Conservation (phyloP, 83 land plant species). For the Thuja plicata region DNA sequence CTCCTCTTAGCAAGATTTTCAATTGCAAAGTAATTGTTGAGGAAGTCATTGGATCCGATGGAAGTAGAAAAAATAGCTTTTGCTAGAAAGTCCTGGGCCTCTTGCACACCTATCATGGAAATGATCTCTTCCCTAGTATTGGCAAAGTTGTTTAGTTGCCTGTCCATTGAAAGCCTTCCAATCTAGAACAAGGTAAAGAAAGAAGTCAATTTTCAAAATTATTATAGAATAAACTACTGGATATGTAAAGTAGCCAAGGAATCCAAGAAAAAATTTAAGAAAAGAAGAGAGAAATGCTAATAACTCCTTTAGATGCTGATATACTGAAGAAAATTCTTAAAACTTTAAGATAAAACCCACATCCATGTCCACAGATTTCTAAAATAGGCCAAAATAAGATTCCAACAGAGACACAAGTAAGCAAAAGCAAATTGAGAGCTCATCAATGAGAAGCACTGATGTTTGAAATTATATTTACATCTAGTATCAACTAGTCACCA, state of each 20-base stretch:
- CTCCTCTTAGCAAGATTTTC: conserved; percentile 16
- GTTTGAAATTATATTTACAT: too few species aligned
- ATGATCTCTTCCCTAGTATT: conserved; percentile 57
- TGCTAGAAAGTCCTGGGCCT: conserved; percentile 28
- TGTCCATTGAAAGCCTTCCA: conserved; percentile 58
- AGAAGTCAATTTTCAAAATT: not conserved
- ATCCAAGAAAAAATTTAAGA: too few species aligned
- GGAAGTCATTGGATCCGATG: conserved; percentile 78
- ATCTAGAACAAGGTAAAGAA: conserved; percentile 22
- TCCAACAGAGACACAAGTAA: too few species aligned
- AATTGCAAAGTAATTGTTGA: conserved; percentile 69
- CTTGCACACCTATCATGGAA: conserved; percentile 28
- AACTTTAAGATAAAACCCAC: too few species aligned
- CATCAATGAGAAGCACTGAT: too few species aligned
- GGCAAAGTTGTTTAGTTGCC: conserved; percentile 54
- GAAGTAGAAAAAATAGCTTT: conserved; percentile 46
- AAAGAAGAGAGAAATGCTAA: not conserved
- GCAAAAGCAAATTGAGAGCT: too few species aligned
- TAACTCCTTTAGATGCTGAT: not conserved
- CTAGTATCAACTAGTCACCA: too few species aligned
- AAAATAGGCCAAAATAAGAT: too few species aligned
- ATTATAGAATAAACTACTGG: not conserved
- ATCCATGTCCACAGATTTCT: too few species aligned
- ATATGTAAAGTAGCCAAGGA: not conserved
- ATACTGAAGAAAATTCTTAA: too few species aligned